These are phyloP conservation scores for Areca catechu DNA, from an alignment of 176 grass and related monocot species.

Conservation along the genomic window DNA sequence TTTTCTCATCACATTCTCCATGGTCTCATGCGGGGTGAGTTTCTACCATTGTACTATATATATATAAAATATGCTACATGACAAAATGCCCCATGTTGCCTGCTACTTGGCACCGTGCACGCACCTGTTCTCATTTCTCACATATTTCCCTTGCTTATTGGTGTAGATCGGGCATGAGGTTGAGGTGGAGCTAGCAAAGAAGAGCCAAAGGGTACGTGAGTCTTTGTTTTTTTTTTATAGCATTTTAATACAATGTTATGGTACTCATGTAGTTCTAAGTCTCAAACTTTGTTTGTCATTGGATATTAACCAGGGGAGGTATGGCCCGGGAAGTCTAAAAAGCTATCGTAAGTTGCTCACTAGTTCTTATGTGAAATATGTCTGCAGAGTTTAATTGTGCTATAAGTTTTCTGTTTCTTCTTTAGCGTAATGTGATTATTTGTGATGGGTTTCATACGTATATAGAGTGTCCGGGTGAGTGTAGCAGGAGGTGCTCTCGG, in stretches of 20 bases:
- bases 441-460: neutral
- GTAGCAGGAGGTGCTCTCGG: slow-evolving; percentile 10
- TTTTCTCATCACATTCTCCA: neutral
- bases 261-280: no score
- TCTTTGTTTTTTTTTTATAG: neutral
- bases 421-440: no score
- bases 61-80: no score
- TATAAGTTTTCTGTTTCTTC: neutral
- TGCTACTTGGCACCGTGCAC: no score
- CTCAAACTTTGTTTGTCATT: no score
- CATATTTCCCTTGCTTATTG: no score
- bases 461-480: slow-evolving; percentile 6
- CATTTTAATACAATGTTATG: neutral
- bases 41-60: no score
- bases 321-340: slow-evolving; percentile 4
- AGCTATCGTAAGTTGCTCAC: neutral
- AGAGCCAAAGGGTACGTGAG: neutral
- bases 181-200: neutral
- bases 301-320: neutral
- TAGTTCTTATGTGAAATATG: no score
- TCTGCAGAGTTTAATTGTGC: no score
- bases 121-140: no score
- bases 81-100: no score
- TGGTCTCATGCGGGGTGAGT: slow-evolving; percentile 3
- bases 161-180: neutral